Evolutionary conservation across 176 grass and related monocot genomes (phyloP).

Genomic region (Metroxylon sagu): DNA sequence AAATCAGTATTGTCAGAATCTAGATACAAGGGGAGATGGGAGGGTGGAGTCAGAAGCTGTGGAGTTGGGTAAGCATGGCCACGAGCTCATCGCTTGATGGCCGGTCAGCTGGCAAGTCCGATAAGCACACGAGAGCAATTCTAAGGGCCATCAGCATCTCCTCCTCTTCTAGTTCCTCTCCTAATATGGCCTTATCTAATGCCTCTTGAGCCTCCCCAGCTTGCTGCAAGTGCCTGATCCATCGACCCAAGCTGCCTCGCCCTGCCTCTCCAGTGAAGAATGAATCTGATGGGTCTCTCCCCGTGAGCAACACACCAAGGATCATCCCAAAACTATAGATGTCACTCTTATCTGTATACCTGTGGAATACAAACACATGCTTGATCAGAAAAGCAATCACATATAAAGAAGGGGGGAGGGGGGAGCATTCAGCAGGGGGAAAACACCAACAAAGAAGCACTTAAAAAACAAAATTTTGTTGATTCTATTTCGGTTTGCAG

Average conservation of each 20-base stretch:
- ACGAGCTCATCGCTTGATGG: slow-evolving; percentile 95
- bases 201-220: slow-evolving; percentile 56
- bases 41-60: slow-evolving; percentile 32
- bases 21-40: no score
- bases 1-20: background rate
- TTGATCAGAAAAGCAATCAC: no score
- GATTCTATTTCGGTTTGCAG: no score
- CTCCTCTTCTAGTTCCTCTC: slow-evolving; percentile 66
- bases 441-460: no score
- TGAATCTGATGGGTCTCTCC: slow-evolving; percentile 61
- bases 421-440: no score
- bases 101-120: slow-evolving; percentile 59
- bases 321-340: slow-evolving; percentile 85
- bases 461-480: no score
- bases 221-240: slow-evolving; percentile 79
- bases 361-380: slow-evolving; percentile 14
- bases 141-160: slow-evolving; percentile 93
- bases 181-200: slow-evolving; percentile 54
- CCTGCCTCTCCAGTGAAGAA: slow-evolving; percentile 63
- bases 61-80: slow-evolving; percentile 73
- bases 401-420: no score
- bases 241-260: slow-evolving; percentile 38
- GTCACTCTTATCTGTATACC: slow-evolving; percentile 98
- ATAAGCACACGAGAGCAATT: slow-evolving; percentile 84
- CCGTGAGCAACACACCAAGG: slow-evolving; percentile 57